Evolutionary conservation across 2,329 filamentous ascomycete species (phyloP).

Genomic region (Stagonosporopsis tanaceti): DNA sequence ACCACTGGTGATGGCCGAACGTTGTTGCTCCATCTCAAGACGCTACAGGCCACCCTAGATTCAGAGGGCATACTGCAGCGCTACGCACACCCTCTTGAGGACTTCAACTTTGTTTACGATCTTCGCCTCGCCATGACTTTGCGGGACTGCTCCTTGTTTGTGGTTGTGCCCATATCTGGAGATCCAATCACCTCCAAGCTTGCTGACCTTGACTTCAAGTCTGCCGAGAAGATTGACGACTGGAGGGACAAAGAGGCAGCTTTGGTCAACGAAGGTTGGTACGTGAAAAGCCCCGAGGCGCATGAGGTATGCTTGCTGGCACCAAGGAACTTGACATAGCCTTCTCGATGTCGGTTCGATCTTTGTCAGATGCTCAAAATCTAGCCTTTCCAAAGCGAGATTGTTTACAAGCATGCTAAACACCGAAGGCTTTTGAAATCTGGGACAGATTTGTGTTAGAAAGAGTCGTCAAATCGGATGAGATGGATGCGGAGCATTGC

Average conservation of each 20-base stretch:
- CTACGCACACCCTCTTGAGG: slow-evolving; percentile 11
- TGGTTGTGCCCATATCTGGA: slow-evolving; percentile 33
- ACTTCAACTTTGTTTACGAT: slow-evolving; percentile 25
- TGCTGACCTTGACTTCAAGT: slow-evolving; percentile 58
- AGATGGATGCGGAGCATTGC: slow-evolving; percentile 4
- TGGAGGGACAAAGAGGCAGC: slow-evolving; percentile 53
- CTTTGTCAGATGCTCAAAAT: too few species aligned
- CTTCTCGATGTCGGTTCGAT: neutral
- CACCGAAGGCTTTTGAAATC: neutral
- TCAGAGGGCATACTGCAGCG: slow-evolving; percentile 38
- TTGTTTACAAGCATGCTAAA: neutral
- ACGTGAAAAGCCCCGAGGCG: slow-evolving; percentile 26
- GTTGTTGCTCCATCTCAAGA: slow-evolving; percentile 49
- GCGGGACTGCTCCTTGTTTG: slow-evolving; percentile 57
- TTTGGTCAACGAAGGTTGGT: slow-evolving; percentile 53
- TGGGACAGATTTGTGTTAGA: neutral
- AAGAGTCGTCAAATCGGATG: slow-evolving; percentile 13
- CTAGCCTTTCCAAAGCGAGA: too few species aligned
- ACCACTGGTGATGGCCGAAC: slow-evolving; percentile 42
- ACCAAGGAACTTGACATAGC: neutral
- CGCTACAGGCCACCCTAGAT: slow-evolving; percentile 51
- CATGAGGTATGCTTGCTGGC: slow-evolving; percentile 15
- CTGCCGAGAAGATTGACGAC: slow-evolving; percentile 49
- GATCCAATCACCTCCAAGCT: slow-evolving; percentile 51
- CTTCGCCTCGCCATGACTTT: slow-evolving; percentile 56